Evolutionary conservation across 441 rosid genomes (phyloP).

Genomic region (Mallotus repandus): DNA sequence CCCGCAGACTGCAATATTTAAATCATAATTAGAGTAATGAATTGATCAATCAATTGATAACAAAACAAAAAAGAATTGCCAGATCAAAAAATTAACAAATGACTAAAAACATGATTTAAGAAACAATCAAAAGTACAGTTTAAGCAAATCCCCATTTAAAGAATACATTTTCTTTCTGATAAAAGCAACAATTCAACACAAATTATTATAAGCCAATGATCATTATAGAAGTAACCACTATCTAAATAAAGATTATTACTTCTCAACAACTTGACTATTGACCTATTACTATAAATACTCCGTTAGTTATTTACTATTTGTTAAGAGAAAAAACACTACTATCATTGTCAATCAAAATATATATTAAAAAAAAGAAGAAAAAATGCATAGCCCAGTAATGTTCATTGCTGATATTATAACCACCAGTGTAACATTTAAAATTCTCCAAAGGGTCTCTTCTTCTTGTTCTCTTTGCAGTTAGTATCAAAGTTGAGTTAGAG

Average conservation of each 20-base stretch:
- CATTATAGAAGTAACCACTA: neutral
- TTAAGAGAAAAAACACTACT: too few relatives aligned
- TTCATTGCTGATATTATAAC: conserved; percentile 78
- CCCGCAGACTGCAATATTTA: too few relatives aligned
- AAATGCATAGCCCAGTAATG: conserved; percentile 74
- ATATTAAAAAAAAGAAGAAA: neutral
- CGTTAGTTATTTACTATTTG: too few relatives aligned
- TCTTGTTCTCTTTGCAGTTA: conserved; percentile 69
- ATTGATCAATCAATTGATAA: too few relatives aligned
- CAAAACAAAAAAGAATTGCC: neutral
- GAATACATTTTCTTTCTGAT: too few relatives aligned
- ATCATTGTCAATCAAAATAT: neutral
- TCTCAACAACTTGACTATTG: neutral
- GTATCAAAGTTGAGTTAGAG: conserved; percentile 45
- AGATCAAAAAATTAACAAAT: neutral
- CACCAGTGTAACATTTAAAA: conserved; percentile 63
- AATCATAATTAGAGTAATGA: too few relatives aligned
- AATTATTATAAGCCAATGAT: neutral
- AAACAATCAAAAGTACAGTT: conserved; percentile 1
- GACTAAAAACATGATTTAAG: neutral
- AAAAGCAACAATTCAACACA: neutral
- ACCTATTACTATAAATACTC: neutral
- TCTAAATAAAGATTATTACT: neutral
- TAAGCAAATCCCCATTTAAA: too few relatives aligned
- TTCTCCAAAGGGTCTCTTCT: conserved; percentile 66